Percentiles rank a stretch among this genome's conserved stretches.
Evolutionary conservation across 2,329 filamentous ascomycete genomes (phyloP).

Genomic region (Fusarium guadeloupense): DNA sequence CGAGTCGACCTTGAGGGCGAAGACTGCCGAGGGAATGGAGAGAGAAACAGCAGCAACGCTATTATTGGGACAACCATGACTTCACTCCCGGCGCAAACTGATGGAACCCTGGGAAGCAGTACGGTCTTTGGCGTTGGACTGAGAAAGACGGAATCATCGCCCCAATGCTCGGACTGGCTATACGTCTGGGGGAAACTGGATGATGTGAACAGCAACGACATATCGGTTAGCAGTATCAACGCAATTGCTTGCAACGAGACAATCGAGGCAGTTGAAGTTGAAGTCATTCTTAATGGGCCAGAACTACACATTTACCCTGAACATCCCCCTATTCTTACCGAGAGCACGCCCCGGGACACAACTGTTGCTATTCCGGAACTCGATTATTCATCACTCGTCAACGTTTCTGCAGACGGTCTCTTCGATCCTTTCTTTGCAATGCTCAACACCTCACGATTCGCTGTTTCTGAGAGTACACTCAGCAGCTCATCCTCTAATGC

Average conservation of each 20-base stretch:
- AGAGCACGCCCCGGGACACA: conserved; percentile 33
- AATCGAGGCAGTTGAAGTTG: conserved; percentile 43
- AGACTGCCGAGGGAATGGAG: conserved; percentile 18
- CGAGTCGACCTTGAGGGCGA: conserved; percentile 39
- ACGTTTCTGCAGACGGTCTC: conserved; percentile 39
- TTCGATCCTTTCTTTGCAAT: conserved; percentile 50
- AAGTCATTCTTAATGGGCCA: conserved; percentile 37
- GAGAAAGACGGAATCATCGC: conserved; percentile 28
- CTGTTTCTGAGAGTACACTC: conserved; percentile 42
- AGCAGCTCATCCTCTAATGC: conserved; percentile 21
- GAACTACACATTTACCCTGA: conserved; percentile 42
- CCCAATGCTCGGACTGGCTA: conserved; percentile 47
- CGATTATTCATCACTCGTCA: conserved; percentile 45
- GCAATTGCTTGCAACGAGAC: conserved; percentile 53
- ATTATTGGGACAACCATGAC: conserved; percentile 27
- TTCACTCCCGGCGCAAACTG: neutral
- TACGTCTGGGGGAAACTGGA: conserved; percentile 50
- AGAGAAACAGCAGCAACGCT: conserved; percentile 23
- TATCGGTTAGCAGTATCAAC: conserved; percentile 44
- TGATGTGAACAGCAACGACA: conserved; percentile 34
- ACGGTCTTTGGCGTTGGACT: conserved; percentile 33
- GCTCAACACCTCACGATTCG: conserved; percentile 48
- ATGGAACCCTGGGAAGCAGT: neutral
- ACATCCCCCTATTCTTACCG: conserved; percentile 42
- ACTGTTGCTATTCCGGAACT: conserved; percentile 40